A percentile compares a stretch with the other conserved stretches of the same genome.
Evolutionary conservation across 1,284 basidiomycete genomes (phyloP).

Genomic region (Tranzscheliella williamsii): DNA sequence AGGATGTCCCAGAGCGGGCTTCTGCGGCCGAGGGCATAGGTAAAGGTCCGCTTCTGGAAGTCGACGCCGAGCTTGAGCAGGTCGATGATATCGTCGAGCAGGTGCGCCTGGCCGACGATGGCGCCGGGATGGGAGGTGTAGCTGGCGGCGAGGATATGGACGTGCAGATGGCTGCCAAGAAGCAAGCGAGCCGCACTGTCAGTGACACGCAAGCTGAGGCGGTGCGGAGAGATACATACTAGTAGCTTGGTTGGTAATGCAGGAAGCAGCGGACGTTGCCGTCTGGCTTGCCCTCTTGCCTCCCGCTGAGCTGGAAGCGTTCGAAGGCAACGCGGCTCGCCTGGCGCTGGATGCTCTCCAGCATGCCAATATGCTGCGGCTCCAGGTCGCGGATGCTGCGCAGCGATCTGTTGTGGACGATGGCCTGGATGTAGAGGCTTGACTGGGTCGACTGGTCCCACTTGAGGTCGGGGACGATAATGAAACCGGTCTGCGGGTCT

Average conservation of each 20-base stretch:
- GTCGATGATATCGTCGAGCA: constrained; percentile 84
- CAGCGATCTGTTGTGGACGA: constrained; percentile 58
- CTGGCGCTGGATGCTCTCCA: constrained; percentile 70
- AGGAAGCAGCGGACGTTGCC: constrained; percentile 75
- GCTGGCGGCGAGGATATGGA: constrained; percentile 77
- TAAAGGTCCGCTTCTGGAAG: constrained; percentile 74
- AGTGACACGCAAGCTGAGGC: background rate
- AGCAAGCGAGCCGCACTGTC: no score
- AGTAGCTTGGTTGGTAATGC: constrained; percentile 96
- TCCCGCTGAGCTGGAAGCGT: constrained; percentile 69
- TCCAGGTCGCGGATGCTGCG: constrained; percentile 64
- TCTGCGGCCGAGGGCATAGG: constrained; percentile 69
- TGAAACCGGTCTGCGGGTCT: constrained; percentile 68
- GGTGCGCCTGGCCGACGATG: constrained; percentile 84
- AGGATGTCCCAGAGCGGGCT: constrained; percentile 39
- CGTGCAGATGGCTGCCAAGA: constrained; percentile 79
- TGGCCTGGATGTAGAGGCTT: constrained; percentile 62
- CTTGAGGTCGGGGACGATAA: constrained; percentile 63
- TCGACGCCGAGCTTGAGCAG: constrained; percentile 68
- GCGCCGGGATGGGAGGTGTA: constrained; percentile 50
- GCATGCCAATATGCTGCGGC: constrained; percentile 70
- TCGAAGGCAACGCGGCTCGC: constrained; percentile 67
- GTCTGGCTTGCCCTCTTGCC: constrained; percentile 58
- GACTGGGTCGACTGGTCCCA: constrained; percentile 75
- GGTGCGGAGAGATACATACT: constrained; percentile 65